Evolutionary conservation across 805 yeast genomes (phyloP), one percentile per base, ranked within the genome.

Genomic region (Tetrapisispora iriomotensis): DNA sequence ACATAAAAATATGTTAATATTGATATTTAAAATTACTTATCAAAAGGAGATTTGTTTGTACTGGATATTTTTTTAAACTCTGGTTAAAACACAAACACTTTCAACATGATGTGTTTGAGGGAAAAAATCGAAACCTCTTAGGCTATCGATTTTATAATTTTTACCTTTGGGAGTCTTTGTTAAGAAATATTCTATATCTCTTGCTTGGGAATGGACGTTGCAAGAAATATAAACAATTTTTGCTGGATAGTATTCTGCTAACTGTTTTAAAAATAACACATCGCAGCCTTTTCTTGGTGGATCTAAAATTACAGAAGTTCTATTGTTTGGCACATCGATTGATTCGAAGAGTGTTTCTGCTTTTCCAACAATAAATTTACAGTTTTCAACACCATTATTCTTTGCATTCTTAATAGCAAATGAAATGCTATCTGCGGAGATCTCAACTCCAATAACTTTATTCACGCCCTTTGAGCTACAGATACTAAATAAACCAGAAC

Each of bases 261-360:
- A 68, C 64, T 92, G 98, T 48, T 80, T 77, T 61, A 92, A 68
- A 56, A 92, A 92, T 8, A 77, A 76, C 37, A 78, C 82, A 60
- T 88, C 96, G 61, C 97, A 90, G 2, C 98, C 98, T 61, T 90
- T 92, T 60, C 98, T 77, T 31, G 97, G 95, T 4, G 98, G 98
- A 61, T 92, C 98, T 53, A 92, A 73, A 42, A 92, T 87, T 27
- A 92, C 92, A 9, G 95, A 77, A 0, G 97, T 92, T 50, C 78
- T 66, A 34, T 72, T 75, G 28, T 74, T 69, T 7, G 95, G 94
- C 3, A 86, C 75, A 45, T 79, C 81, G 45, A 83, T 82, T 41
- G 76, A 75, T 37, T 72, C 82, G 60, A 92, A 92, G 43, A 92
- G 79, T 59, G 77, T 74, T 59, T 88, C 96, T 2, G 97, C 97